A percentile compares a stretch with the other conserved stretches of the same genome.
Evolutionary conservation across 192 early-diverging fungal species (phyloP).

Genomic region (Backusella mclennaniae): DNA sequence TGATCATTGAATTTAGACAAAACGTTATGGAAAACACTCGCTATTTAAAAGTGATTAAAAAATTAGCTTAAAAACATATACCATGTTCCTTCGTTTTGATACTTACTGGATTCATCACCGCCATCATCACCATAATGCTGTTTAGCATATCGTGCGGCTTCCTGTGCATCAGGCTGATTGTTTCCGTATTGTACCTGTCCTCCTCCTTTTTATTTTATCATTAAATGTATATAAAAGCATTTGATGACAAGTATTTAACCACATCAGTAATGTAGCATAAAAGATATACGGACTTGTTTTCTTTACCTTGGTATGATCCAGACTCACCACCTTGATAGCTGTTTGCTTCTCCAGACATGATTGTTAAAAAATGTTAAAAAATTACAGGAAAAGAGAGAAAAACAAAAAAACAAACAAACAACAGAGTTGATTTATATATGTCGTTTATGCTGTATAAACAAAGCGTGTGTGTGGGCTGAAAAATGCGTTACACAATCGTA

Average conservation of each 20-base stretch:
- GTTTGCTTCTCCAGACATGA: slow-evolving; percentile 10
- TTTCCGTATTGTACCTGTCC: not conserved
- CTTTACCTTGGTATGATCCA: slow-evolving; percentile 13
- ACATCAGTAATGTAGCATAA: not conserved
- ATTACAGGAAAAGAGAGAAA: not conserved
- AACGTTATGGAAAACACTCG: slow-evolving; percentile 20
- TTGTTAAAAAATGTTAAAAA: slow-evolving; percentile 3
- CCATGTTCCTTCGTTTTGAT: not conserved
- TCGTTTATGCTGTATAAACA: not conserved
- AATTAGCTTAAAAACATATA: not conserved
- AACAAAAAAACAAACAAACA: slow-evolving; percentile 6
- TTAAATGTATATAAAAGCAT: not conserved
- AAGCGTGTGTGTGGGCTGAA: not conserved
- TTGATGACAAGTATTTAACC: not conserved
- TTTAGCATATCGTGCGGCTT: slow-evolving; percentile 23
- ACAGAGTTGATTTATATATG: not conserved
- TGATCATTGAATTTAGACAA: slow-evolving; percentile 14
- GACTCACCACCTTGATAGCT: slow-evolving; percentile 14
- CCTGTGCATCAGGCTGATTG: slow-evolving; percentile 19
- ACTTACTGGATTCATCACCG: slow-evolving; percentile 8
- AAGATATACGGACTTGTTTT: not conserved
- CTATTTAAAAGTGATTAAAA: not conserved
- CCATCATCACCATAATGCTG: slow-evolving; percentile 24
- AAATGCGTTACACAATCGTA: not conserved
- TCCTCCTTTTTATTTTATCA: not conserved